Base-by-base conservation (phyloP, 2,329 filamentous ascomycete species). In the Emergomyces pasteurianus region DNA sequence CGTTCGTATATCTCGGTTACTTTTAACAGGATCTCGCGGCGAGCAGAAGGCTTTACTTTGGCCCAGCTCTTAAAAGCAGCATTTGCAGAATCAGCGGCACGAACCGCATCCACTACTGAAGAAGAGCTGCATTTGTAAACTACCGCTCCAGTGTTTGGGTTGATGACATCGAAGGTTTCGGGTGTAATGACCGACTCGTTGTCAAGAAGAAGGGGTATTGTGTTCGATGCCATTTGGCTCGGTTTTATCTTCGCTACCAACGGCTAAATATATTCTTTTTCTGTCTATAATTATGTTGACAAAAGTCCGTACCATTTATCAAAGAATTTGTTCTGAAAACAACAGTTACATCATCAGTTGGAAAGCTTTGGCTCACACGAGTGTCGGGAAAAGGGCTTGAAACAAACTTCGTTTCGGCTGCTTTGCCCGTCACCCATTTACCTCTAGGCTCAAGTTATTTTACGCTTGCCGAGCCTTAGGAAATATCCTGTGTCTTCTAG, bases 1-100 rank as follows among this genome's bases (percentile, higher is more conserved):
- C 71, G 73, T 47, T 82, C 77, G 63, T 92, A 76, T 56, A 89
- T 74, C 2, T 84, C 82, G 26, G 85, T 84, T 0, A 86, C 86
- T 68, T 82, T 83, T 61, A 87, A 76, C 69, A 75, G 71, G 60
- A 75, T 70, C 23, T 87, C 82, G 42, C 88, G 84, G 46, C 88
- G 86, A 28, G 79, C 70, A 28, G 77, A 69, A 1, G 85, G 82
- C 53, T 83, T 84, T 2, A 82, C 82, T 65, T 81, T 82, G 50
- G 81, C 79, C 90, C 90, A 95, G 62, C 80, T 74, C 50, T 81
- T 81, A 72, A 89, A 86, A 0, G 90, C 89, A 16, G 78, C 77
- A n/a, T 84, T 77, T 0, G 89, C 88, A 10, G 85, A 81, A 10
- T 76, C 73, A 21, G 81, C 73, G 34, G 86, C 86, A 64, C 83